Conservation (phyloP, 352 stramenopile genomes). For the Phytophthora palmivora region DNA sequence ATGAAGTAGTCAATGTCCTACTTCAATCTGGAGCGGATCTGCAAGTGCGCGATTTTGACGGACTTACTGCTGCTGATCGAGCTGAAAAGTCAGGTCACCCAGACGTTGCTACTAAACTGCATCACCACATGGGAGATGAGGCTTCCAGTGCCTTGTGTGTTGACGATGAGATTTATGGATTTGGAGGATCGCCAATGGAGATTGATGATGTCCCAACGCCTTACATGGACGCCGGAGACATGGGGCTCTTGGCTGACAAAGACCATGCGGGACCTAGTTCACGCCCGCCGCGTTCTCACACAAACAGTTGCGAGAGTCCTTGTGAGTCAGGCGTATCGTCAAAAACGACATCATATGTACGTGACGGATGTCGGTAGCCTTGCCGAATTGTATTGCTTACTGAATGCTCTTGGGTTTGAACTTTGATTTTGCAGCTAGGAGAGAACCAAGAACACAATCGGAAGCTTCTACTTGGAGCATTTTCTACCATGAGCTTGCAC, state of each 20-base stretch:
- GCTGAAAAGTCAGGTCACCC: constrained; percentile 77
- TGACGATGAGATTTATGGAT: constrained; percentile 36
- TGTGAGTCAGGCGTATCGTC: constrained; percentile 26
- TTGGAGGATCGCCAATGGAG: constrained; percentile 51
- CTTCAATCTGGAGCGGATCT: constrained; percentile 67
- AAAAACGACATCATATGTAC: constrained; percentile 61
- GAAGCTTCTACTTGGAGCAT: constrained; percentile 82
- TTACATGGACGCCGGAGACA: constrained; percentile 47
- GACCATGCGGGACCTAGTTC: background rate
- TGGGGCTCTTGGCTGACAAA: constrained; percentile 40
- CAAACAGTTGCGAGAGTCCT: constrained; percentile 43
- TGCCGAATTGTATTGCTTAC: constrained; percentile 8
- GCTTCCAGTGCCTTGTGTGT: constrained; percentile 7
- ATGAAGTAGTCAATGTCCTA: constrained; percentile 71
- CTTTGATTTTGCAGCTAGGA: constrained; percentile 46
- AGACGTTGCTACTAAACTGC: constrained; percentile 55
- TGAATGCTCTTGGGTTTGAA: background rate
- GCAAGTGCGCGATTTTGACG: constrained; percentile 72
- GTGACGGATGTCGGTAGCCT: constrained; percentile 21
- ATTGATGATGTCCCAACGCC: constrained; percentile 54
- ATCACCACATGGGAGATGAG: constrained; percentile 45
- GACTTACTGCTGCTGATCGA: constrained; percentile 74
- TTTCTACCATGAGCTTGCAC: constrained; percentile 90
- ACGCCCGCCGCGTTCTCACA: constrained; percentile 29
- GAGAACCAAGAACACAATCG: constrained; percentile 87